Base-by-base conservation (phyloP, 257 asterid genomes). In the Fraxinus quadrangulata region DNA sequence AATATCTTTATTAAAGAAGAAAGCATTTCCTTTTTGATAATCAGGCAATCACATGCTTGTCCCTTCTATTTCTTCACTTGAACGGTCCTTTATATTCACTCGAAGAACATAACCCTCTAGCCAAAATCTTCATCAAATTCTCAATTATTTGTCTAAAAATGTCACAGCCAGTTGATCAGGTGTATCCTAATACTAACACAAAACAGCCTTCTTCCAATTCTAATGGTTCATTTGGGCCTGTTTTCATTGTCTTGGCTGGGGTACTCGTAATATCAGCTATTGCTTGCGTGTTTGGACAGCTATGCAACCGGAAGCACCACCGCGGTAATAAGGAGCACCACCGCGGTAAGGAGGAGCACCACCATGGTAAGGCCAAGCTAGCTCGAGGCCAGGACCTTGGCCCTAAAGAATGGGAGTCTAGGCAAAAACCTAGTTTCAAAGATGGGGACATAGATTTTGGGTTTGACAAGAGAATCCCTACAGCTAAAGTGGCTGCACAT, bases 371-470 rank as follows among this genome's bases (percentile, higher is more conserved):
- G 69, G 69, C 36, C 7, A 63, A 63, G 69, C 69, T 19, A 31
- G 36, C 33, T 33, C 26, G 28, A 7, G 69, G 69, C 17, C 69
- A 63, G 28, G 69, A 11, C 6, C 14, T 76, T 74, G 72, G 65
- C 59, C 65, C 73, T 1, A 90, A 85, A 77, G 87, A 89, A 68
- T 84, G 87, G 81, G 90, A 83, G 72, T 81, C 87, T 0, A 90
- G 84, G 83, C 80, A 78, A 59, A 83, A 85, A 19, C 89, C 88
- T 6, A 83, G 78, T 79, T 86, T 82, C 89, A 84, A 72, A 12
- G 88, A 81, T 42, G 94, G 89, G 17, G 97, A 92, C 72, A 89
- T 94, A 24, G 98, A 92, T 76, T 87, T 90, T 40, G 98, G 98
- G 72, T 89, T 92, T 49, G 90, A 84, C 36, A 86, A 86, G 67